Evolutionary conservation across 768 basidiomycete species (phyloP), one percentile per base, ranked within the genome.

Genomic region (Steccherinum ochraceum): DNA sequence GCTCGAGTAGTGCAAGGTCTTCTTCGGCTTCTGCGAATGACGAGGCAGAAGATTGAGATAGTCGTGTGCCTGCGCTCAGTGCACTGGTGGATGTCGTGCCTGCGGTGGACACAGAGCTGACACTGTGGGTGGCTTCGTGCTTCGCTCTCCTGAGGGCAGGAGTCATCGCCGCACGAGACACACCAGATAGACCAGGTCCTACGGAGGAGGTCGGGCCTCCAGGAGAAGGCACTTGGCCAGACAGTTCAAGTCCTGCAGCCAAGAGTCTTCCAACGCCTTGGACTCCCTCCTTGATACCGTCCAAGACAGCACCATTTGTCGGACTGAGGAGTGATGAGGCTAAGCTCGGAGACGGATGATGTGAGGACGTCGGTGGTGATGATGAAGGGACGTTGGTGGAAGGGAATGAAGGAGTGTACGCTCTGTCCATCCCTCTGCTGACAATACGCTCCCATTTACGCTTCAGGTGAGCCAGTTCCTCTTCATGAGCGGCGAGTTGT

Each of bases 391-490:
- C 16, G 30, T 35, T 35, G 30, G 7, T 7, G 16, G 30, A 35
- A 16, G 30, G 30, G 30, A 35, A 35, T 7, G 30, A 7, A 7
- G 30, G 30, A 35, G 30, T 35, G 57, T 62, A 53, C 19, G 62
- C 57, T 50, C 68, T 59, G 16, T 76, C 75, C 56, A 83, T 77
- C 21, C 84, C 82, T 16, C 80, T 76, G 58, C 76, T 78, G 41
- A 91, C 80, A 51, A 92, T 88, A 25, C 80, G 78, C 64, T 85
- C 88, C 90, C 90, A 93, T 66, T 84, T 88, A 52, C 78, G 79
- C 71, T 92, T 93, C 46, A 92, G 67, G 62, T 86, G 78, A 0
- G 76, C 62, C 2, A 92, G 73, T 60, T 91, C 90, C 2, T 74
- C 75, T 67, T 93, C 89, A 56, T 91, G 86, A 12, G 68, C 61